Base-by-base conservation (phyloP, 495 filamentous ascomycete species). In the Aspergillus avenaceus region DNA sequence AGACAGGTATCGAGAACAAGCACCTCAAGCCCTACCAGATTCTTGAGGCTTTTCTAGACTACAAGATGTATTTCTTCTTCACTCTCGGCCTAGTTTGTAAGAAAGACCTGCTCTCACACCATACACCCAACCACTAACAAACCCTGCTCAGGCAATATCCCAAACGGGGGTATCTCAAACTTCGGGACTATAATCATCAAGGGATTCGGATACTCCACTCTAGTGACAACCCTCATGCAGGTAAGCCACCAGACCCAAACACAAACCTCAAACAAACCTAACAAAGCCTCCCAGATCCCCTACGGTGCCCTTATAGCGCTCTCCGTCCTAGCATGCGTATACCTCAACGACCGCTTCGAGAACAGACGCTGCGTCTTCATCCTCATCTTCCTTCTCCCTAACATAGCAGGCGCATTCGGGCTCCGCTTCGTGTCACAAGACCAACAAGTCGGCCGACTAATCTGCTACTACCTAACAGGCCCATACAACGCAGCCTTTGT, bases 1-100 rank as follows among this genome's bases (percentile, higher is more conserved):
- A 83, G 52, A 85, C 82, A 0, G 83, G 83, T 36, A 70, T 85
- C n/a, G 82, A 85, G 66, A 85, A 84, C 48, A 78, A 81, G 41
- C 68, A 75, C 47, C 58, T 87, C 41, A 85, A 85, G 58, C 64
- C 59, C 9, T 71, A 70, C 37, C 84, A 87, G 59, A 67, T 84
- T 7, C 50, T 53, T 3, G 84, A 87, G 50, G 79, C 81, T 8
- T 66, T 79, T 29, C 50, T 68, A 19, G 84, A 87, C 53, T 67
- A 78, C 37, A 87, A 86, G 56, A 64, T 83, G 5, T 84, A 82
- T 63, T 73, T 86, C 11, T 77, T 87, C 41, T 81, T 80, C 24
- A 51, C 79, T 14, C 72, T 86, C 54, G 85, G 82, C 6, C 13
- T 58, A 45, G 65, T 72, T 22, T 69, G 69, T 71, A 46, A 31